A percentile compares a stretch with the other conserved stretches of the same genome.
phyloP scores from a whole-genome alignment of 2,329 filamentous ascomycete species.

The Cladophialophora bantiana region DNA sequence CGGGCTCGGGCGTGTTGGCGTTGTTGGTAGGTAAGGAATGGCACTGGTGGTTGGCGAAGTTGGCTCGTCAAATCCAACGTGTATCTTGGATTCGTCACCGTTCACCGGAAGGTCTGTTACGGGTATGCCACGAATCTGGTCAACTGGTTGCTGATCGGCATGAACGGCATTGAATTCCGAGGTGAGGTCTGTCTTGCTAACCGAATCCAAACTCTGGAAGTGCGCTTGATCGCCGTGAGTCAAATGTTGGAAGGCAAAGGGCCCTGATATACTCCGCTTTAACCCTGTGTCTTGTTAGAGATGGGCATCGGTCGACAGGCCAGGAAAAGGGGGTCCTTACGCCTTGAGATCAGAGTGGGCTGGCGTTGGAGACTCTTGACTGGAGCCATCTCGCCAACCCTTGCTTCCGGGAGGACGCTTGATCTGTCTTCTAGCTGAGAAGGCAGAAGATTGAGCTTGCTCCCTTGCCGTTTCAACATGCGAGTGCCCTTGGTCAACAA shows the following conservation, averaged over 20 bases:
- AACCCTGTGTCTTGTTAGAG: conserved; percentile 47
- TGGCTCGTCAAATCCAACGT: conserved; percentile 25
- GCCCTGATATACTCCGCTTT: conserved; percentile 64
- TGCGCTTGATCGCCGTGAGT: conserved; percentile 65
- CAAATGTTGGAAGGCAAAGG: conserved; percentile 70
- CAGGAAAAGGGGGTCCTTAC: conserved; percentile 19
- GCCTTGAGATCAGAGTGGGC: conserved; percentile 27
- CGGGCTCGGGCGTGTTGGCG: conserved; percentile 41
- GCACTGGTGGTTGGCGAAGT: conserved; percentile 40
- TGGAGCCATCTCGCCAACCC: conserved; percentile 19
- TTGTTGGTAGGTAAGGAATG: conserved; percentile 45
- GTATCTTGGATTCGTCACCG: conserved; percentile 8
- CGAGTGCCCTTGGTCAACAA: conserved; percentile 54
- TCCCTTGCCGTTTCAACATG: conserved; percentile 56
- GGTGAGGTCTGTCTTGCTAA: conserved; percentile 59
- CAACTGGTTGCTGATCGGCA: conserved; percentile 59
- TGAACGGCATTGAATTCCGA: conserved; percentile 62
- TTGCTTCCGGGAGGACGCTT: conserved; percentile 14
- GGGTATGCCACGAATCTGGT: conserved; percentile 60
- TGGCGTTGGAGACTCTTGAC: conserved; percentile 22
- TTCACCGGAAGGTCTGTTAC: conserved; percentile 43
- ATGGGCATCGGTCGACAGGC: conserved; percentile 6
- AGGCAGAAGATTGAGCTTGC: conserved; percentile 54
- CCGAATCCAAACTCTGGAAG: conserved; percentile 59
- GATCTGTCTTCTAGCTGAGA: conserved; percentile 46